Base-by-base conservation (phyloP, 176 grass and related monocot species). In the Triticum aestivum region DNA sequence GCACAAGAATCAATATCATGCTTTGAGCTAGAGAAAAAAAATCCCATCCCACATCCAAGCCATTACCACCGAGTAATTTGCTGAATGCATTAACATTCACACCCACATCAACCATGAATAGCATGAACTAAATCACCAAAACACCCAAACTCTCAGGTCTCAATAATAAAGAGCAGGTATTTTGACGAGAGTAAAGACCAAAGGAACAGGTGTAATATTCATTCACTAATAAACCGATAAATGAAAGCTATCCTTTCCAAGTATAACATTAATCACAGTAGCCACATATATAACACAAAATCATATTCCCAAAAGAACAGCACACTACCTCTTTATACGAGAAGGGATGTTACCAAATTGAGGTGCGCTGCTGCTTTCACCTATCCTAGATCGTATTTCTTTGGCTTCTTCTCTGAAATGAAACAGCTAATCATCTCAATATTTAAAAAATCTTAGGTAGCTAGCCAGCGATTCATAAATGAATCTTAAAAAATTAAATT, bases 381-480 rank as follows among this genome's bases (percentile, higher is more conserved):
- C 83, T 79, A 90, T 76, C 83, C 83, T 91, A 35, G 86, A 87
- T 82, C 78, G 89, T 85, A 96, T 94, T 92, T 96, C 92, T 90
- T 87, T 93, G 11, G 83, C 97, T 88, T 96, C 97, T 92, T 94
- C 88, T 84, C 97, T 96, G 81, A 84, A 69, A 91, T 37, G 45
- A 85, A 84, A 65, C 2, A 69, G n/a, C 11, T 81, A 78, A 58
- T 56, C 26, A 79, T 56, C 51, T 87, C 29, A 89, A 73, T 12
- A 44, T 33, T 72, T 42, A 29, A 8, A 83, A 7, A 66, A 52
- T 10, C 5, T 52, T 52, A 37, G 6, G 18, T 34, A 69, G 54
- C 8, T 15, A 83, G 54, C 11, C 21, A 45, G 21, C 2, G 33
- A 21, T 69, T 83, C 70, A 27, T 18, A 83, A 58, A 69, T 18